Evolutionary conservation across 768 basidiomycete species (phyloP).

Genomic region (Cystofilobasidium macerans): DNA sequence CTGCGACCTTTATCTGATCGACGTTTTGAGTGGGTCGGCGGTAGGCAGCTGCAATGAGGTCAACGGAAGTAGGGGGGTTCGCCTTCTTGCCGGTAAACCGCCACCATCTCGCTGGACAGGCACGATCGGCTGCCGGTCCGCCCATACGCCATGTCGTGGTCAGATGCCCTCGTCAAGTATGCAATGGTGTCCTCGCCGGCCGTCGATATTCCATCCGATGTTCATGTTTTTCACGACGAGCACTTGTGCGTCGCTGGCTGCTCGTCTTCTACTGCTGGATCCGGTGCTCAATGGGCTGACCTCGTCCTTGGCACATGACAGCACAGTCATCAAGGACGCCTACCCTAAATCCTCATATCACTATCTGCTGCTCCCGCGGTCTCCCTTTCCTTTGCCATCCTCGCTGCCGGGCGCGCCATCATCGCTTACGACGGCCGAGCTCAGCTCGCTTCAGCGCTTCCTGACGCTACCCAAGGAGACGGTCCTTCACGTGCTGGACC

Average conservation of each 20-base stretch:
- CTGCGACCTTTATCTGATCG: too few relatives aligned
- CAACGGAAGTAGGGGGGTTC: too few relatives aligned
- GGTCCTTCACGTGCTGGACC: constrained; percentile 11
- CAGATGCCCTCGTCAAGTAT: constrained; percentile 4
- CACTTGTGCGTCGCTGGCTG: not conserved
- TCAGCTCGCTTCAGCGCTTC: not conserved
- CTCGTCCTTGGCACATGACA: not conserved
- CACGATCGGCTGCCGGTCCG: too few relatives aligned
- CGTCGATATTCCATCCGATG: not conserved
- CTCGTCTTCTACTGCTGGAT: not conserved
- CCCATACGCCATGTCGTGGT: constrained; percentile 25
- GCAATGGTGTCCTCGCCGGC: not conserved
- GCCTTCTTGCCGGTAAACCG: too few relatives aligned
- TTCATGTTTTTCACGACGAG: constrained; percentile 5
- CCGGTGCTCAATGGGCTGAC: too few relatives aligned
- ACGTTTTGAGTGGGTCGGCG: too few relatives aligned
- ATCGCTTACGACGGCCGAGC: not conserved
- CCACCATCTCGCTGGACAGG: too few relatives aligned
- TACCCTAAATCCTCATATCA: constrained; percentile 15
- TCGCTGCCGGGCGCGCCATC: not conserved
- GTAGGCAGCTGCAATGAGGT: too few relatives aligned
- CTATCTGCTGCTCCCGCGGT: constrained; percentile 21
- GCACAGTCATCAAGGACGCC: constrained; percentile 9
- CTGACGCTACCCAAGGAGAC: not conserved
- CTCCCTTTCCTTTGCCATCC: constrained; percentile 2